A percentile compares a stretch with the other conserved stretches of the same genome.
Evolutionary conservation across 768 basidiomycete genomes (phyloP).

Genomic region (Tremella fuciformis): DNA sequence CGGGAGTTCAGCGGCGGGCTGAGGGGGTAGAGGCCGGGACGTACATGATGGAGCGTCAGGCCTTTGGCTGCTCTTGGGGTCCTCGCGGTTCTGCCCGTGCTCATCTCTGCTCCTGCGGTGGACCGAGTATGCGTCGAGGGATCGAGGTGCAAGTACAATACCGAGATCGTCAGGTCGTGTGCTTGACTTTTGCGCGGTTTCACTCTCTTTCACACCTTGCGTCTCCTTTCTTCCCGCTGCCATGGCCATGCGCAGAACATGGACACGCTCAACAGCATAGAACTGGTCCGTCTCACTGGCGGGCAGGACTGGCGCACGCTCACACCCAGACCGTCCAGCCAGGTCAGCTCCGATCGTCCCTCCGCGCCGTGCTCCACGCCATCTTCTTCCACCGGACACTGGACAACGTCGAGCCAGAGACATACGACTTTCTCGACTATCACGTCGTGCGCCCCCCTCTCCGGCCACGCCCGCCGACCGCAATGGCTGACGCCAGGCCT

Average conservation of each 20-base stretch:
- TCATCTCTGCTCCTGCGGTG: neutral
- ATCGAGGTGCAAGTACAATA: neutral
- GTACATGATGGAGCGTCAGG: slow-evolving; percentile 31
- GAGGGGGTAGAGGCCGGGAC: slow-evolving; percentile 4
- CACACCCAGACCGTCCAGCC: slow-evolving; percentile 25
- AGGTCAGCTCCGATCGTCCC: slow-evolving; percentile 25
- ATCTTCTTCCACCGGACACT: slow-evolving; percentile 43
- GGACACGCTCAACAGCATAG: slow-evolving; percentile 21
- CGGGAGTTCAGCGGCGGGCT: neutral
- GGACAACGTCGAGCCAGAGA: slow-evolving; percentile 38
- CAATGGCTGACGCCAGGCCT: slow-evolving; percentile 7
- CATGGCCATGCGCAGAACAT: slow-evolving; percentile 3
- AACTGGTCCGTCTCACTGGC: slow-evolving; percentile 16
- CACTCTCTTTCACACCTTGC: neutral
- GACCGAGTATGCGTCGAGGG: neutral
- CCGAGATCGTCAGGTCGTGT: too few species aligned
- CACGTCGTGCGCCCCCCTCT: slow-evolving; percentile 40
- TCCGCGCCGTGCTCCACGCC: slow-evolving; percentile 29
- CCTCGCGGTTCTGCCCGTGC: neutral
- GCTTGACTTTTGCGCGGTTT: too few species aligned
- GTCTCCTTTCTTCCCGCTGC: neutral
- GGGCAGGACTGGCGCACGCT: neutral
- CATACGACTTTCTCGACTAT: slow-evolving; percentile 29
- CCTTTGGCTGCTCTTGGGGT: neutral
- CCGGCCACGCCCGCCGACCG: too few species aligned